Conservation (phyloP, 2,329 filamentous ascomycete genomes). For the Trichoderma polysporum region DNA sequence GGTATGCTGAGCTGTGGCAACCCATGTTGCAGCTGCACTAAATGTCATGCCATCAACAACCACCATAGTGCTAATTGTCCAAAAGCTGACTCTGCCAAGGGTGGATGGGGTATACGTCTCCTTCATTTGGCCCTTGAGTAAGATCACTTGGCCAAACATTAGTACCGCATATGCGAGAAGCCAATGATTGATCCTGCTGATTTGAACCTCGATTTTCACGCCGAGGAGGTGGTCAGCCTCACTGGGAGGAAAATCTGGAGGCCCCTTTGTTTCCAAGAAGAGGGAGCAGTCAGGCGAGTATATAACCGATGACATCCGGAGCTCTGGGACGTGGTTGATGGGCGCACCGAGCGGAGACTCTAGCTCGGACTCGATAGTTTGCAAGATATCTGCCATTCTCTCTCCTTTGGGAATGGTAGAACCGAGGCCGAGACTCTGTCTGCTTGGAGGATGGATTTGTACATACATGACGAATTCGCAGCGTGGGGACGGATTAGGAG, state of each 20-base stretch:
- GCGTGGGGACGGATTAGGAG: constrained; percentile 61
- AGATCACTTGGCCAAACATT: constrained; percentile 60
- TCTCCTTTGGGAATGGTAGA: constrained; percentile 36
- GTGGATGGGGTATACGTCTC: constrained; percentile 68
- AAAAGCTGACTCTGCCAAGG: constrained; percentile 64
- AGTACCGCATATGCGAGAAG: constrained; percentile 55
- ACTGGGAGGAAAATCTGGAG: constrained; percentile 51
- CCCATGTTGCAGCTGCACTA: constrained; percentile 55
- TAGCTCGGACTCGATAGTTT: constrained; percentile 62
- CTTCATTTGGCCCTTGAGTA: constrained; percentile 64
- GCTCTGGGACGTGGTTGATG: constrained; percentile 51
- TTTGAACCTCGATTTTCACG: constrained; percentile 60
- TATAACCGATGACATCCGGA: constrained; percentile 62
- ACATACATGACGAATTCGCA: constrained; percentile 90
- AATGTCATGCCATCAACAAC: constrained; percentile 63
- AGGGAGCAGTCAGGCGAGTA: constrained; percentile 69
- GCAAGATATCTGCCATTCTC: constrained; percentile 42
- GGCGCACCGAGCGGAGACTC: constrained; percentile 61
- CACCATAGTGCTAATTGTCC: constrained; percentile 60
- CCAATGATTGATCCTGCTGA: constrained; percentile 59
- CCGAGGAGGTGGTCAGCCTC: constrained; percentile 59
- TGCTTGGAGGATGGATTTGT: constrained; percentile 65
- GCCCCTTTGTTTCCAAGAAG: constrained; percentile 64
- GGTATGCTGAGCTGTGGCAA: constrained; percentile 53
- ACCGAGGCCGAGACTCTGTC: constrained; percentile 35